Conservation (phyloP, 2,329 filamentous ascomycete species). For the Tolypocladium inflatum region DNA sequence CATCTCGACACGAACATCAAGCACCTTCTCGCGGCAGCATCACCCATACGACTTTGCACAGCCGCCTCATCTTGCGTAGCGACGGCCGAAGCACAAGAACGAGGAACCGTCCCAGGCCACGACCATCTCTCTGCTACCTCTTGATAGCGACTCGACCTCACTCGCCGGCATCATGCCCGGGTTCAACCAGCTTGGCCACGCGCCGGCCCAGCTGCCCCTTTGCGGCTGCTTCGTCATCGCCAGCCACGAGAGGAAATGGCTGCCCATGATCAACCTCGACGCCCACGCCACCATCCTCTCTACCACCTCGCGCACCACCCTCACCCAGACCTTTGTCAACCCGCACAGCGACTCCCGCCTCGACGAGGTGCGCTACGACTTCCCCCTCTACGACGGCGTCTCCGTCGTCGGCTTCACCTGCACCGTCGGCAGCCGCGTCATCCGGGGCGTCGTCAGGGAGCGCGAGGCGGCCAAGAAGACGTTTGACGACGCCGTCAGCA, state of each 20-base stretch:
- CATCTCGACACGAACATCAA: not conserved
- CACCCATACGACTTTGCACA: not conserved
- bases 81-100: not conserved
- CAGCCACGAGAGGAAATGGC: conserved; percentile 25
- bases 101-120: not conserved
- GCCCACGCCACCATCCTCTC: conserved; percentile 53
- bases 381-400: conserved; percentile 65
- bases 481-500: conserved; percentile 48
- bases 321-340: conserved; percentile 54
- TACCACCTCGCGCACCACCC: conserved; percentile 35
- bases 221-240: conserved; percentile 27
- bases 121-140: not conserved
- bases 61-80: not conserved
- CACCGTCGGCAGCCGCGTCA: conserved; percentile 47
- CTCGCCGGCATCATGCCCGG: not conserved
- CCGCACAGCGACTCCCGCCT: conserved; percentile 23
- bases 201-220: not conserved
- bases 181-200: not conserved
- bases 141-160: not conserved
- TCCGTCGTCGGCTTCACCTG: conserved; percentile 61
- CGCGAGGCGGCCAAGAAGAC: conserved; percentile 49
- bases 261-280: conserved; percentile 49
- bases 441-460: conserved; percentile 58
- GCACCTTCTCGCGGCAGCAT: too few relatives aligned
- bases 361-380: conserved; percentile 51